Evolutionary conservation across 257 asterid species (phyloP).

Genomic region (Lycium ferocissimum): DNA sequence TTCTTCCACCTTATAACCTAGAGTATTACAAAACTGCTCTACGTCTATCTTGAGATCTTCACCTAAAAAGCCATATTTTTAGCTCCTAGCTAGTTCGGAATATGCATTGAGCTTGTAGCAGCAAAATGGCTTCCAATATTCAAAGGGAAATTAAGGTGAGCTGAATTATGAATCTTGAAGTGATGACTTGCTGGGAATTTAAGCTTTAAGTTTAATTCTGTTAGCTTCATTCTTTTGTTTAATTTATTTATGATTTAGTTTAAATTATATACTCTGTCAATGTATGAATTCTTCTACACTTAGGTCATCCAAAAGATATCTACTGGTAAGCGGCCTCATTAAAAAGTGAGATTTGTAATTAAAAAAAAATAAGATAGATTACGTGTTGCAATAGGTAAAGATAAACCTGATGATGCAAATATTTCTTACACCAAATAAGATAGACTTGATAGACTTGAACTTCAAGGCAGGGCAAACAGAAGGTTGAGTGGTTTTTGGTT

Average conservation of each 20-base stretch:
- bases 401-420: too few species aligned
- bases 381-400: too few species aligned
- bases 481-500: not conserved
- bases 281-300: too few species aligned
- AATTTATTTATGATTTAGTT: not conserved
- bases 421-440: not conserved
- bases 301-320: too few species aligned
- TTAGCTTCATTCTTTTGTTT: not conserved
- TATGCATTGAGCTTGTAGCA: slow-evolving; percentile 7
- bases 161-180: slow-evolving; percentile 7
- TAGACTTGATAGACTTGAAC: not conserved
- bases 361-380: too few species aligned
- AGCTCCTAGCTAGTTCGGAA: too few species aligned
- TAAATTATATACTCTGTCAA: too few species aligned
- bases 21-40: not conserved
- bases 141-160: slow-evolving; percentile 25
- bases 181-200: not conserved
- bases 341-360: too few species aligned
- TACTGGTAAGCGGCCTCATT: too few species aligned
- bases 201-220: not conserved
- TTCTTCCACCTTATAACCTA: not conserved
- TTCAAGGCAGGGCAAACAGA: slow-evolving; percentile 23
- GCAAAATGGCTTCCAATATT: slow-evolving; percentile 7
- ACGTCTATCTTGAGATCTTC: not conserved
- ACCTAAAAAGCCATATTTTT: too few species aligned